Conservation (phyloP, 2,329 filamentous ascomycete genomes). For the Cladorrhinum sp. region DNA sequence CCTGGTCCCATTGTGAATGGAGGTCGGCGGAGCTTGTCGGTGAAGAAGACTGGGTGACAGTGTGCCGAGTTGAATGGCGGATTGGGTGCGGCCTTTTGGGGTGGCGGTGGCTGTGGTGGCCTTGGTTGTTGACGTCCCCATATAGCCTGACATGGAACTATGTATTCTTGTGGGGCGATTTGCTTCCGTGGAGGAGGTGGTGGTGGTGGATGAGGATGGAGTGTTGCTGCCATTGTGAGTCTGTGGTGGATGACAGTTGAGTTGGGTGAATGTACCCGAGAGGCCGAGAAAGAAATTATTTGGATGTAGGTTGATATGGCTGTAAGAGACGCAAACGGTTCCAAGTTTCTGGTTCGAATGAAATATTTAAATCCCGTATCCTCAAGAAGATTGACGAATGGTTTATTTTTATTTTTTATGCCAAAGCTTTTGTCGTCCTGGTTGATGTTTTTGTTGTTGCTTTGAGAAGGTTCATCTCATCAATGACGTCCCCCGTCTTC, state of each 20-base stretch:
- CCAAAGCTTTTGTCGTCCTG: no score
- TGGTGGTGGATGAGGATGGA: slow-evolving; percentile 10
- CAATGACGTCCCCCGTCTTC: slow-evolving; percentile 14
- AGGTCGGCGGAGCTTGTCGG: slow-evolving; percentile 56
- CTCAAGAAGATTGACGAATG: neutral
- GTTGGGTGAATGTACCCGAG: no score
- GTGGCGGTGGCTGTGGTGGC: slow-evolving; percentile 17
- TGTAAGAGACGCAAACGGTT: no score
- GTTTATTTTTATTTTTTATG: no score
- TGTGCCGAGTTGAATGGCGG: slow-evolving; percentile 52
- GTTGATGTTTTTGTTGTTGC: neutral
- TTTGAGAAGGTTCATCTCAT: neutral
- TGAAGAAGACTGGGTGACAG: slow-evolving; percentile 75
- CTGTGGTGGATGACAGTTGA: neutral
- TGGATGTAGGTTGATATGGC: no score
- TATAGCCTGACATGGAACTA: slow-evolving; percentile 17
- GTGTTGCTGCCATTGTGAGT: slow-evolving; percentile 15
- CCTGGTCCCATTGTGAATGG: slow-evolving; percentile 31
- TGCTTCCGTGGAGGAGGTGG: no score
- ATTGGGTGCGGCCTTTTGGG: neutral
- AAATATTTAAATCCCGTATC: neutral
- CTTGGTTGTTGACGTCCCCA: slow-evolving; percentile 28
- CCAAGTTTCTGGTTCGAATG: neutral
- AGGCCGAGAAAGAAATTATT: no score
- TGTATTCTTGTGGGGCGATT: slow-evolving; percentile 1